phyloP scores from a whole-genome alignment of 1,139 yeast genomes.

The Yamadazyma pseudoaaseri region DNA sequence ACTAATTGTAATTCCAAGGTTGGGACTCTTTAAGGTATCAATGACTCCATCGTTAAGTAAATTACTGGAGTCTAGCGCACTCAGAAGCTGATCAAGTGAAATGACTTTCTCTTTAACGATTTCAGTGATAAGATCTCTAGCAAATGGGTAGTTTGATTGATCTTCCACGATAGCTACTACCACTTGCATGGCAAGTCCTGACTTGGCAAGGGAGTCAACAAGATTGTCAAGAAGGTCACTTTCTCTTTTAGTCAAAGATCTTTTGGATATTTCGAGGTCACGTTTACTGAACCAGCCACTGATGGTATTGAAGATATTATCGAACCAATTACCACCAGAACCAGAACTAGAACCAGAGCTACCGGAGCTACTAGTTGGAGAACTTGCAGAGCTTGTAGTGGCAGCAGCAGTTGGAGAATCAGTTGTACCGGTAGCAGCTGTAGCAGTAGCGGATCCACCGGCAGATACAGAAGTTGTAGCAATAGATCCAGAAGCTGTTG shows the following conservation, averaged over 20 bases:
- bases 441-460: conserved; percentile 5
- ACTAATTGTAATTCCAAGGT: conserved; percentile 11
- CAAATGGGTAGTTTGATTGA: conserved; percentile 16
- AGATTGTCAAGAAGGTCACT: conserved; percentile 22
- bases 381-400: conserved; percentile 7
- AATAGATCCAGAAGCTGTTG: conserved; percentile 4
- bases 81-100: conserved; percentile 14
- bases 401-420: conserved; percentile 8
- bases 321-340: conserved; percentile 8
- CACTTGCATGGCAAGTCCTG: conserved; percentile 31
- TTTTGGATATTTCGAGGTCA: conserved; percentile 7
- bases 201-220: conserved; percentile 25
- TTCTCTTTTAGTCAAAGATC: conserved; percentile 21
- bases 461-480: conserved; percentile 5
- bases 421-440: conserved; percentile 10
- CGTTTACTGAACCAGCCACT: conserved; percentile 16
- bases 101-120: conserved; percentile 18
- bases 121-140: conserved; percentile 18
- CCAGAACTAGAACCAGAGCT: conserved; percentile 8
- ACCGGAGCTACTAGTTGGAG: conserved; percentile 6
- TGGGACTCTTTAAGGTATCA: conserved; percentile 15
- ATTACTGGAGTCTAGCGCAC: conserved; percentile 17
- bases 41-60: conserved; percentile 18
- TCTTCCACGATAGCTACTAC: conserved; percentile 17
- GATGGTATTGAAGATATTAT: conserved; percentile 6